Evolutionary conservation across 495 filamentous ascomycete genomes (phyloP).

Genomic region (Tricharina praecox): DNA sequence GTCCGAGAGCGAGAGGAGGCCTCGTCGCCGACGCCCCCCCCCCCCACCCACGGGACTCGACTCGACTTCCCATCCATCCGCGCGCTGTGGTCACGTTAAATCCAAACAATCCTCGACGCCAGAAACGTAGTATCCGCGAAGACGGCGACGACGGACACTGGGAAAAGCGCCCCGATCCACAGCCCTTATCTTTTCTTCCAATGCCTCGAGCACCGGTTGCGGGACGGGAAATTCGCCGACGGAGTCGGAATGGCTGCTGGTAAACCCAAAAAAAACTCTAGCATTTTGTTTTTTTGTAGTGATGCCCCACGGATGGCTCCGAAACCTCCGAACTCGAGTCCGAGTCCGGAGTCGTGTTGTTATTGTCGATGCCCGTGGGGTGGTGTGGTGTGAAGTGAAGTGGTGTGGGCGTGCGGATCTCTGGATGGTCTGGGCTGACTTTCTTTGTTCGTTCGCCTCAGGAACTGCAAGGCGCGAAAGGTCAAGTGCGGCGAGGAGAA

Average conservation of each 20-base stretch:
- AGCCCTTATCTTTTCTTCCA: constrained; percentile 2
- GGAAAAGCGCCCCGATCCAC: too few relatives aligned
- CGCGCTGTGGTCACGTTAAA: not conserved
- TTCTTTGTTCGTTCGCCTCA: constrained; percentile 29
- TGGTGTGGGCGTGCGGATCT: not conserved
- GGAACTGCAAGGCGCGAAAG: constrained; percentile 73
- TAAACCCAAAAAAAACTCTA: constrained; percentile 36
- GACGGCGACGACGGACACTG: not conserved
- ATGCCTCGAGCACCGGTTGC: constrained; percentile 27
- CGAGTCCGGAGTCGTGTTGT: not conserved
- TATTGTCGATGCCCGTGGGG: not conserved
- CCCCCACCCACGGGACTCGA: too few relatives aligned
- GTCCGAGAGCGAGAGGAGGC: not conserved
- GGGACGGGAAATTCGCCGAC: constrained; percentile 34
- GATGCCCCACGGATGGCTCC: not conserved
- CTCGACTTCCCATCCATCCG: not conserved
- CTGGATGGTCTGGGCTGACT: constrained; percentile 5
- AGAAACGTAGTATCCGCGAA: not conserved
- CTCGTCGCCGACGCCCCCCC: too few relatives aligned
- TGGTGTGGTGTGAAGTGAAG: not conserved
- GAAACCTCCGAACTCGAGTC: not conserved
- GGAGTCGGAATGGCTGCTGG: constrained; percentile 78
- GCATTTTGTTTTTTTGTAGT: not conserved
- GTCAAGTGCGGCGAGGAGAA: constrained; percentile 81
- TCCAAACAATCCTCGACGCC: not conserved